Evolutionary conservation across 768 basidiomycete species (phyloP), one percentile per base, ranked within the genome.

Genomic region (Clitopilus passeckerianus): DNA sequence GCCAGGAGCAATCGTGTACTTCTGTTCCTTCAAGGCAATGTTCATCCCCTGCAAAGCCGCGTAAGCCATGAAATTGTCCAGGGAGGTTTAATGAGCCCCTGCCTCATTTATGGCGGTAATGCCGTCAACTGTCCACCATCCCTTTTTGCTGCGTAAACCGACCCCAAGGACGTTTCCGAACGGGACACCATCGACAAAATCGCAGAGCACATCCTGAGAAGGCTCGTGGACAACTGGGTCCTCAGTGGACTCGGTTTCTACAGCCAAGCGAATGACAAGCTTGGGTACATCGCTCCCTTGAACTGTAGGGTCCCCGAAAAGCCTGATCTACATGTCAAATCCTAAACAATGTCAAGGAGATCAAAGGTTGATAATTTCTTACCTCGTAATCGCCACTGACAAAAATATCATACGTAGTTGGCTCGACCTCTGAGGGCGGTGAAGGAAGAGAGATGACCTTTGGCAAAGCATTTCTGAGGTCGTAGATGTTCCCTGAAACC

Each of bases 401-500:
- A 61, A 90, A 83, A 2, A 95, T 66, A 56, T 87, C 80, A 64
- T 91, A 94, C 16, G 67, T 75, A 18, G 80, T 86, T 35, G 79
- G 81, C 15, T 62, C 54, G 1, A 61, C 71, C 3, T 61, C 23
- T 18, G 75, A 82, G 0, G 82, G 84, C 14, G 70, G 65, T 1
- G 65, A 66, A 30, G 86, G 89, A 52, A 89, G 74, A 23, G 68
- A 70, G 34, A 86, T 77, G 34, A 73, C 59, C 59, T 80, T 82
- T 15, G 77, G 75, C 10, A 82, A 76, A 18, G 83, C 72, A 27
- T 74, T 73, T 59, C 84, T 80, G 71, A 89, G 76, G 22, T 77
- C 75, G 68, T 96, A 96, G n/a, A 96, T 86, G 68, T 96, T 92
- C 34, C 92, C 93, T n/a, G 83, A 72, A 68, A 88, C 81, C 93